These are phyloP conservation scores for Colletotrichum abscissum DNA, from an alignment of 2,329 filamentous ascomycete species.

Conservation along the genomic window DNA sequence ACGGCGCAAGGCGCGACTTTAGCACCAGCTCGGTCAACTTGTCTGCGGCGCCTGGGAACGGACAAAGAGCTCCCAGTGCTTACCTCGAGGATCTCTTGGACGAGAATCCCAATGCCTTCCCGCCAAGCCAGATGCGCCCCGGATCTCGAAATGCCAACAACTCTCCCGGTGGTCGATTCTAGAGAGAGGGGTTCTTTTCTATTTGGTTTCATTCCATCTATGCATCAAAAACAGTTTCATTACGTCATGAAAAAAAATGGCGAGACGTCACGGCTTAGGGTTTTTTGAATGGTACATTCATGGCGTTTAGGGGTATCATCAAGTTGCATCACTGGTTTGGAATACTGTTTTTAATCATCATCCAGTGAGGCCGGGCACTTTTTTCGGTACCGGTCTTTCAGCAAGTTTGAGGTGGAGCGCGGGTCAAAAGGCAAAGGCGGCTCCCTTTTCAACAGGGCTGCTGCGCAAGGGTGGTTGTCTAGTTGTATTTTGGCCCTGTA, in stretches of 20 bases:
- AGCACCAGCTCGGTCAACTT: slow-evolving; percentile 77
- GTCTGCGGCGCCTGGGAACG: slow-evolving; percentile 65
- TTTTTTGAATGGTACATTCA: slow-evolving; percentile 17
- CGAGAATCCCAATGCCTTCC: slow-evolving; percentile 70
- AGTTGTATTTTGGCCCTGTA: slow-evolving; percentile 17
- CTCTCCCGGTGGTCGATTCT: slow-evolving; percentile 20
- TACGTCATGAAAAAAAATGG: slow-evolving; percentile 23
- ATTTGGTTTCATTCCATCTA: neutral
- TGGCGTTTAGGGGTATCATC: slow-evolving; percentile 28
- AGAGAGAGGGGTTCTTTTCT: neutral
- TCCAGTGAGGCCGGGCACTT: neutral
- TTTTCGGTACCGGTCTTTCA: neutral
- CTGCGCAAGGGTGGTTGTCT: slow-evolving; percentile 6
- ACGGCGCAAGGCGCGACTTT: slow-evolving; percentile 58
- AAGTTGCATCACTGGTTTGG: slow-evolving; percentile 24
- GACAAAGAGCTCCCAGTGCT: slow-evolving; percentile 83
- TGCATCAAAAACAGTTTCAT: neutral
- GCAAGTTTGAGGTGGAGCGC: slow-evolving; percentile 2
- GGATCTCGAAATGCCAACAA: slow-evolving; percentile 21
- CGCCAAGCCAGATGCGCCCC: slow-evolving; percentile 53
- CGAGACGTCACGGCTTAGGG: slow-evolving; percentile 23
- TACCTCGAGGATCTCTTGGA: slow-evolving; percentile 92
- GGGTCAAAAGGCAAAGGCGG: slow-evolving; percentile 13
- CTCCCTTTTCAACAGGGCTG: neutral
- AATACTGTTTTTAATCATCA: slow-evolving; percentile 29